These are phyloP conservation scores for sunflower (Helianthus annuus) DNA, from an alignment of 129 eudicot species.

Conservation along the genomic window HanXRQr2.0-SUNRISE NC_035440.2:2442423-2442922, in stretches of 20 bases:
- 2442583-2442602: slow-evolving; percentile 39
- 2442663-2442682: slow-evolving; percentile 98
- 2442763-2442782: slow-evolving; percentile 95
- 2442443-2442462: slow-evolving; percentile 41
- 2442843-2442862: background rate
- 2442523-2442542: slow-evolving; percentile 78
- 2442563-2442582: slow-evolving; percentile 42
- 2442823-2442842: slow-evolving; percentile 12
- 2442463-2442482: slow-evolving; percentile 42
- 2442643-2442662: slow-evolving; percentile 66
- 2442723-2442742: slow-evolving; percentile 97
- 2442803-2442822: slow-evolving; percentile 61
- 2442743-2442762: slow-evolving; percentile 79
- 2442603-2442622: slow-evolving; percentile 25
- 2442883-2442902: background rate
- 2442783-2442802: slow-evolving; percentile 90
- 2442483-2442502: slow-evolving; percentile 65
- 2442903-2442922: background rate
- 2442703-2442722: slow-evolving; percentile 80
- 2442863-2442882: slow-evolving; percentile 6
- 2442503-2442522: slow-evolving; percentile 77
- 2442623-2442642: slow-evolving; percentile 42
- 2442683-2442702: slow-evolving; percentile 90
- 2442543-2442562: slow-evolving; percentile 99
- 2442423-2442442: slow-evolving; percentile 84